phyloP scores from a whole-genome alignment of 1,284 basidiomycete genomes.

The Cutaneotrichosporon mucoides region DNA sequence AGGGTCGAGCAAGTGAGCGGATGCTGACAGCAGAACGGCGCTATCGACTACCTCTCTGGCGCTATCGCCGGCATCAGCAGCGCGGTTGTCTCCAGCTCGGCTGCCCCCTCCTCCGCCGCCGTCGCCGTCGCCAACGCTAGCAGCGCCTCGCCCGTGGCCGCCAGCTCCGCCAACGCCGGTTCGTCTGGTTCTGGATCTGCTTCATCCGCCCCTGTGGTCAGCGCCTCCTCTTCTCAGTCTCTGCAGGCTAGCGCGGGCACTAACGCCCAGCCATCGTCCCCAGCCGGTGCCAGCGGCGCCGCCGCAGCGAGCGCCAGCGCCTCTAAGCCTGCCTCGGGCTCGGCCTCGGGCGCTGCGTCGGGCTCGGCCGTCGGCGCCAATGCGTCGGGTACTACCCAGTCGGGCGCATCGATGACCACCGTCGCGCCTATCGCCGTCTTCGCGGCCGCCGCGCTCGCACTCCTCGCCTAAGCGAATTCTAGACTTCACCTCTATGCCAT shows the following conservation, averaged over 20 bases:
- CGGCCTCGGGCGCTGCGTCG: not conserved
- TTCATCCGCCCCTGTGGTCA: not conserved
- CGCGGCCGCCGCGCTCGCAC: too few species aligned
- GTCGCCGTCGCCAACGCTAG: not conserved
- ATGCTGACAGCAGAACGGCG: conserved; percentile 4
- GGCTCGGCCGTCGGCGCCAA: not conserved
- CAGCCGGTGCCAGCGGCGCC: too few species aligned
- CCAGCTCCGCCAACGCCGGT: not conserved
- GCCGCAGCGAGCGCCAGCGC: too few species aligned
- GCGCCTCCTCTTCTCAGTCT: not conserved
- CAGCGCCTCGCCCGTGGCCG: not conserved
- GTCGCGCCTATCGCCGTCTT: too few species aligned
- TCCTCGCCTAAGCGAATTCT: too few species aligned
- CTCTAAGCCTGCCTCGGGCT: not conserved
- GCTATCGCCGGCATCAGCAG: conserved; percentile 2
- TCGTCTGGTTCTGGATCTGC: not conserved
- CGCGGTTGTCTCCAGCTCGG: too few species aligned
- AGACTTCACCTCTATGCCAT: too few species aligned
- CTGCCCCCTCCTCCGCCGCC: not conserved
- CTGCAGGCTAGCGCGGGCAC: not conserved
- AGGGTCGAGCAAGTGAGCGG: too few species aligned
- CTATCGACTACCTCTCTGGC: conserved; percentile 11
- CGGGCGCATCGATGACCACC: too few species aligned
- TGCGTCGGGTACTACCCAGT: too few species aligned
- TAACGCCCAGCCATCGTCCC: too few species aligned